A percentile compares a stretch with the other conserved stretches of the same genome.
Conservation (phyloP, 2,329 filamentous ascomycete genomes). For the Phyllachora maydis region DNA sequence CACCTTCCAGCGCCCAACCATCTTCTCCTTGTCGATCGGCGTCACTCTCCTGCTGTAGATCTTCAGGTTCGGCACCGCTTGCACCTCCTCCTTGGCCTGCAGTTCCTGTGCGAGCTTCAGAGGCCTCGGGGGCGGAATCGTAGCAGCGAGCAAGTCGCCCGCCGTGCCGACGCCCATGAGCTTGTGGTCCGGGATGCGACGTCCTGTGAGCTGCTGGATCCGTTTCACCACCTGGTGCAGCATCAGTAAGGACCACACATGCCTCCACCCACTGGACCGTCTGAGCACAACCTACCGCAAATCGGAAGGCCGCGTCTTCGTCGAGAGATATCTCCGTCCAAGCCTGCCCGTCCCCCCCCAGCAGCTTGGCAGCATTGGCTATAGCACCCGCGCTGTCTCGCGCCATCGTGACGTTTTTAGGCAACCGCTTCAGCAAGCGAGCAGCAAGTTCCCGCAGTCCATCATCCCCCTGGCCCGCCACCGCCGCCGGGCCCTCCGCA, state of each 20-base stretch:
- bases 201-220: conserved; percentile 61
- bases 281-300: no score
- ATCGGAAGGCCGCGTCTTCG: no score
- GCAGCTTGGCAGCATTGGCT: conserved; percentile 10
- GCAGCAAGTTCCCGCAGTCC: no score
- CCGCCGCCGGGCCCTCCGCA: no score
- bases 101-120: conserved; percentile 44
- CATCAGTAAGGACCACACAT: no score
- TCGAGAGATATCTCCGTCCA: conserved; percentile 9
- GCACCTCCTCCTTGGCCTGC: conserved; percentile 20
- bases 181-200: conserved; percentile 49
- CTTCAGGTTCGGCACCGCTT: conserved; percentile 45
- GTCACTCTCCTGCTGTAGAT: conserved; percentile 45
- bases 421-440: no score
- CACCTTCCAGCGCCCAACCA: conserved; percentile 16
- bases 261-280: no score
- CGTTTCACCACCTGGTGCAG: conserved; percentile 58
- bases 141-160: conserved; percentile 28
- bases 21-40: conserved; percentile 23
- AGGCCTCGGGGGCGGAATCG: conserved; percentile 31
- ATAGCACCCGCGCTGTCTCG: no score
- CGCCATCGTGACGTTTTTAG: no score
- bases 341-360: conserved; percentile 4
- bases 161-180: conserved; percentile 35
- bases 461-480: no score